Evolutionary conservation across 441 rosid genomes (phyloP), one percentile per base, ranked within the genome.

Genomic region (Rhodomyrtus psidioides): DNA sequence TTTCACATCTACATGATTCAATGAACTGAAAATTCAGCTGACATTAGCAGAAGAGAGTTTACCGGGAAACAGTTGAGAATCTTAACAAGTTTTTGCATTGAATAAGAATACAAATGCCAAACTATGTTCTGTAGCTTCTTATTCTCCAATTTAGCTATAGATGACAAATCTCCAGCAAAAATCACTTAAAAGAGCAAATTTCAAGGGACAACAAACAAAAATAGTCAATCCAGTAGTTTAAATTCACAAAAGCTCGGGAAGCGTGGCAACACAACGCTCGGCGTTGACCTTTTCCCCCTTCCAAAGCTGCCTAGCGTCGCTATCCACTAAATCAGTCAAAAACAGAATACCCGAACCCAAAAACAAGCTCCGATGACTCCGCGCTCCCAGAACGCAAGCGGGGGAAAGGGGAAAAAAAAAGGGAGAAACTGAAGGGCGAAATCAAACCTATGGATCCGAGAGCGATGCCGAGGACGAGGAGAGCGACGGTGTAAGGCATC

Each of bases 401-500:
- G 34, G 34, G 21, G 23, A n/a, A 54, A 34, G 28, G 26, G 46
- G 53, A 28, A 30, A 2, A 34, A 34, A 34, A 34, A 46, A 81
- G 8, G 44, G 4, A 9, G 74, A 46, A 49, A 24, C 26, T 44
- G 24, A 27, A 55, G 24, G 55, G 15, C 30, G 83, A 23, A 53
- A 34, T 42, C 65, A 62, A 82, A 97, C 99, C 99, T 76, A 97
- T 57, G 85, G 98, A 93, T 86, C 99, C 99, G 57, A 96, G 94
- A 57, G 85, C 94, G 55, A 97, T 90, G 88, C 99, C 99, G 85
- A 95, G 91, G 58, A 94, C 85, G 86, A 97, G 98, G 28, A 97
- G 92, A 86, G 97, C 98, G 86, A 95, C 96, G 39, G 99, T 97
- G 89, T 96, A 97, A 16, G 99, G 99, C 53, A 97, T 98, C 81